These are phyloP conservation scores for Phytophthora sansomeana DNA, from an alignment of 352 stramenopile species.

Conservation along the genomic window DNA sequence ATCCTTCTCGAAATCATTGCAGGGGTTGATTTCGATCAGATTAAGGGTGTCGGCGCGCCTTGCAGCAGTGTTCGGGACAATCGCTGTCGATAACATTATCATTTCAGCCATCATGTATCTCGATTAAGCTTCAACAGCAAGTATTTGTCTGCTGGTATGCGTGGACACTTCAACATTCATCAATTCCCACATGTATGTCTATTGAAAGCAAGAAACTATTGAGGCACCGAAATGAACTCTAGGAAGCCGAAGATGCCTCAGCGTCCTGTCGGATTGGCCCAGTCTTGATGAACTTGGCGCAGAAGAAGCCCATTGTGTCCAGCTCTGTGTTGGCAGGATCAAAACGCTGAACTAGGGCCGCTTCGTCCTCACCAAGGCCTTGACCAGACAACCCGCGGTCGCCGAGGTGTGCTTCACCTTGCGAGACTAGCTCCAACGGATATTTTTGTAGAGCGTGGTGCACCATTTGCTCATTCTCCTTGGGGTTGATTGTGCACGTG, in stretches of 20 bases:
- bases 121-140: no score
- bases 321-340: constrained; percentile 78
- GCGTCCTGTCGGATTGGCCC: constrained; percentile 46
- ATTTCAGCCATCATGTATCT: no score
- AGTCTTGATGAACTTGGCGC: constrained; percentile 93
- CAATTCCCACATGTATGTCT: neutral
- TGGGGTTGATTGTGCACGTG: constrained; percentile 94
- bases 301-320: constrained; percentile 96
- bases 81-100: constrained; percentile 32
- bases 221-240: neutral
- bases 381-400: constrained; percentile 74
- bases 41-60: constrained; percentile 22
- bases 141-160: no score
- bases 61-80: constrained; percentile 15
- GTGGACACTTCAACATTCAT: no score
- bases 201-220: neutral
- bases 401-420: constrained; percentile 63
- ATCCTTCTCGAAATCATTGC: constrained; percentile 25
- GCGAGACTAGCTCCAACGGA: constrained; percentile 80
- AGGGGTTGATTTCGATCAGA: constrained; percentile 21
- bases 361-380: constrained; percentile 77
- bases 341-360: constrained; percentile 87
- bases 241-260: neutral
- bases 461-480: constrained; percentile 95
- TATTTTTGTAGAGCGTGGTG: constrained; percentile 89